Evolutionary conservation across 192 early-diverging fungal species (phyloP), one percentile per base, ranked within the genome.

Genomic region (Linnemannia zychae): DNA sequence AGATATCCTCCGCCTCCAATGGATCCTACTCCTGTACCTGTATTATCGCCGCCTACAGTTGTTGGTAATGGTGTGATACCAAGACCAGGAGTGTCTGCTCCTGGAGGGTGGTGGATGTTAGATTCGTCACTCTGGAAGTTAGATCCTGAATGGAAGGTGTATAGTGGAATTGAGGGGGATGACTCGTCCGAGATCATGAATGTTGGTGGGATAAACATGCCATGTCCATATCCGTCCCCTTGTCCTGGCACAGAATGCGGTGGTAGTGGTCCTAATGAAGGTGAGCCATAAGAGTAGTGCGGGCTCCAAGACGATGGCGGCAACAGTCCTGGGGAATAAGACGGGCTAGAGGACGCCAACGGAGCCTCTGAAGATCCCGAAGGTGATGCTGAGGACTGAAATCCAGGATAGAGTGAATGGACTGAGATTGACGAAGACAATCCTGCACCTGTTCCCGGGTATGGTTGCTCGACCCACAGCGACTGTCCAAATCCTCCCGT

Each of bases 101-200:
- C n/a, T n/a, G n/a, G n/a, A n/a, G 52, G 52, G 3, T 24, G 52
- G 11, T 57, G 17, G 7, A 57, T 24, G 24, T 57, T 9, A 4
- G 52, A 57, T 11, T 13, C 57, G 24, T 31, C 40, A 3, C 40
- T 31, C 1, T 63, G 57, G 57, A 31, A 63, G 28, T 63, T 63
- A 28, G 24, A 24, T 18, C 38, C 74, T 1, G 76, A 67, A 4
- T 68, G 49, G 40, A 46, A 77, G 33, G 36, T 50, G 34, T 71
- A 78, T 16, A 78, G 57, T 18, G 77, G 77, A 12, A 78, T 47
- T 7, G 77, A 36, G n/a, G 70, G 40, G 3, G 69, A 71, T 34
- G 68, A 48, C 12, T 78, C 77, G 34, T 78, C 40, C 11, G 77
- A 71, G n/a, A 78, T 78, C 69, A 78, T 63, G 24, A 78, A 48